phyloP scores from a whole-genome alignment of 1,139 yeast species.

The Hansenula sp. region DNA sequence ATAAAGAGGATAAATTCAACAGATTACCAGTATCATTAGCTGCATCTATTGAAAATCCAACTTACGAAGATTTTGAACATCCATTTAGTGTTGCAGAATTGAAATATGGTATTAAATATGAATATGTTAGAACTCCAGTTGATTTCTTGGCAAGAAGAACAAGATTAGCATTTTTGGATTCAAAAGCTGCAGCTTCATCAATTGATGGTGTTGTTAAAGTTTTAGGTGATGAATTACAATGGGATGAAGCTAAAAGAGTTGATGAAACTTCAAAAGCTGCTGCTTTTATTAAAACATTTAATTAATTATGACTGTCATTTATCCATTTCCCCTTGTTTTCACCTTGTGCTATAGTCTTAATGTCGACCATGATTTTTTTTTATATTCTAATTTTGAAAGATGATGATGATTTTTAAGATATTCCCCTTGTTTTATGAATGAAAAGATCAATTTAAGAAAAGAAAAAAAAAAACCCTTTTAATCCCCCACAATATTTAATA shows the following conservation, averaged over 20 bases:
- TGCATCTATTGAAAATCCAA: conserved; percentile 26
- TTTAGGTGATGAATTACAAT: conserved; percentile 74
- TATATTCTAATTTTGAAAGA: background rate
- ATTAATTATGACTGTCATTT: conserved; percentile 5
- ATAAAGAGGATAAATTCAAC: conserved; percentile 48
- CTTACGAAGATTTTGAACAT: conserved; percentile 56
- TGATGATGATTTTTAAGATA: background rate
- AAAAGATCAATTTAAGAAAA: background rate
- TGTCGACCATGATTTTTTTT: background rate
- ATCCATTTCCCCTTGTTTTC: too few species aligned
- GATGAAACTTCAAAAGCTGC: conserved; percentile 51
- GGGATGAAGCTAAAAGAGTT: conserved; percentile 63
- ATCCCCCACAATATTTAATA: too few species aligned
- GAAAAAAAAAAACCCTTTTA: background rate
- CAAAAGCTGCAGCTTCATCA: conserved; percentile 76
- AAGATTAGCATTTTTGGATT: conserved; percentile 88
- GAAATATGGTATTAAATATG: conserved; percentile 75
- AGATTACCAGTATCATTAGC: conserved; percentile 64
- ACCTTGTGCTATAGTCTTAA: too few species aligned
- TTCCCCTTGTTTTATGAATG: background rate
- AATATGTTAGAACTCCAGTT: conserved; percentile 82
- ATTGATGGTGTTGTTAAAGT: conserved; percentile 84
- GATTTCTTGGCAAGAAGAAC: conserved; percentile 94
- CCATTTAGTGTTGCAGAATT: conserved; percentile 94
- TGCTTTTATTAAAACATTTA: conserved; percentile 50